A percentile compares a stretch with the other conserved stretches of the same genome.
These are phyloP conservation scores for Pycnococcus provasolii DNA, from an alignment of 139 green algal genomes.

Conservation along the genomic window DNA sequence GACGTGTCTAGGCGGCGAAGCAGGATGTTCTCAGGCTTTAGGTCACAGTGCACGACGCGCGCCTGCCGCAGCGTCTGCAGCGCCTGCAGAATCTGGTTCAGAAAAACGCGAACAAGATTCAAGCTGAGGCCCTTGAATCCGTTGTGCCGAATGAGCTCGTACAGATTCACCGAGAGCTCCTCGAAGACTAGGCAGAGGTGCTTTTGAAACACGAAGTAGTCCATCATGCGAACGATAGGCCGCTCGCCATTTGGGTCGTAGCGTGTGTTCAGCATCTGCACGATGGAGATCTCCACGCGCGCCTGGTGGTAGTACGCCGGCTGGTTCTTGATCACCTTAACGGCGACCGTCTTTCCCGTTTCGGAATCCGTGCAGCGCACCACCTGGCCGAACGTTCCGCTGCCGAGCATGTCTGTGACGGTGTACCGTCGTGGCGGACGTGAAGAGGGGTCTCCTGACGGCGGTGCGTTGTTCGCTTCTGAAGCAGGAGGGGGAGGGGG, in stretches of 20 bases:
- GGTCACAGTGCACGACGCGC: constrained; percentile 92
- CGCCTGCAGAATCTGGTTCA: constrained; percentile 74
- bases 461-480: not conserved
- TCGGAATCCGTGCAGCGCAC: constrained; percentile 52
- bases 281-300: constrained; percentile 73
- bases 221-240: constrained; percentile 86
- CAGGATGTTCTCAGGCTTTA: constrained; percentile 98
- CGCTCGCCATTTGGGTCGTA: constrained; percentile 64
- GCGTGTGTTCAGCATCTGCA: constrained; percentile 78
- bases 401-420: constrained; percentile 67
- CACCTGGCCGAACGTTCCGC: constrained; percentile 94
- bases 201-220: constrained; percentile 77
- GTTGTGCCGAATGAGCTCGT: constrained; percentile 93
- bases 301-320: constrained; percentile 89
- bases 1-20: constrained; percentile 41
- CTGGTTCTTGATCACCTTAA: constrained; percentile 99
- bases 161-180: constrained; percentile 90
- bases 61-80: constrained; percentile 67
- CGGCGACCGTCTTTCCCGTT: constrained; percentile 44
- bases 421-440: constrained; percentile 43
- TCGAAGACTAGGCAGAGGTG: constrained; percentile 98
- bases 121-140: constrained; percentile 78
- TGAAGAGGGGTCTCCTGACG: not conserved
- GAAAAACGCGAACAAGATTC: constrained; percentile 72
- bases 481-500: not conserved